Percentiles rank a stretch among this genome's conserved stretches.
Conservation (phyloP, 2,329 filamentous ascomycete species). For the Fusarium sp. region DNA sequence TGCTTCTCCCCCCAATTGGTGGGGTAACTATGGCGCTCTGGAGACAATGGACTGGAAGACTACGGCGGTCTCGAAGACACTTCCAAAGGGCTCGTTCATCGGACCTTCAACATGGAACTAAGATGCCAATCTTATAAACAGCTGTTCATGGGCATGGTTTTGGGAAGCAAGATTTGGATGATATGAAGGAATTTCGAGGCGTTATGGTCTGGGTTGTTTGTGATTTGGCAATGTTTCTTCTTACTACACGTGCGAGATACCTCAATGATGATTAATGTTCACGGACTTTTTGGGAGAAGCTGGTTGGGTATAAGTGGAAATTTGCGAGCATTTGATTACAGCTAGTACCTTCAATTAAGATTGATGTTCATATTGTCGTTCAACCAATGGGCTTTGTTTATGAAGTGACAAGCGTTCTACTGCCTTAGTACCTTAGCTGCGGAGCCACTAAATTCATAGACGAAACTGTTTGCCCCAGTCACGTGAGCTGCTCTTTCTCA, state of each 20-base stretch:
- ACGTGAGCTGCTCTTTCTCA: constrained; percentile 15
- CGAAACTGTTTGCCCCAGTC: constrained; percentile 34
- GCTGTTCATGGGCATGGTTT: constrained; percentile 5
- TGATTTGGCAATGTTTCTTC: constrained; percentile 27
- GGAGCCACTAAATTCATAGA: neutral
- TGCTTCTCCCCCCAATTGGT: constrained; percentile 69
- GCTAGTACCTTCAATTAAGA: neutral
- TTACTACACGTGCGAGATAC: constrained; percentile 40
- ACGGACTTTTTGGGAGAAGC: constrained; percentile 3
- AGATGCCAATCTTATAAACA: neutral
- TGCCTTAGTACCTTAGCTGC: neutral
- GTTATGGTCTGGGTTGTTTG: constrained; percentile 36
- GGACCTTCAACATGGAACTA: constrained; percentile 63
- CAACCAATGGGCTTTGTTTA: neutral
- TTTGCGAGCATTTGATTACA: neutral
- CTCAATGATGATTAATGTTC: constrained; percentile 44
- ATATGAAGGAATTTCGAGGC: constrained; percentile 25
- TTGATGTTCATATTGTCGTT: neutral
- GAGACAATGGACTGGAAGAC: constrained; percentile 60
- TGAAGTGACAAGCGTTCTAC: neutral
- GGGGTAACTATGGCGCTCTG: constrained; percentile 65
- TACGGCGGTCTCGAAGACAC: constrained; percentile 56
- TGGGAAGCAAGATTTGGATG: constrained; percentile 28
- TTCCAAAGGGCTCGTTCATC: constrained; percentile 61
- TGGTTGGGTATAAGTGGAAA: neutral